phyloP scores from a whole-genome alignment of 257 asterid species.

The Rauvolfia tetraphylla region DNA sequence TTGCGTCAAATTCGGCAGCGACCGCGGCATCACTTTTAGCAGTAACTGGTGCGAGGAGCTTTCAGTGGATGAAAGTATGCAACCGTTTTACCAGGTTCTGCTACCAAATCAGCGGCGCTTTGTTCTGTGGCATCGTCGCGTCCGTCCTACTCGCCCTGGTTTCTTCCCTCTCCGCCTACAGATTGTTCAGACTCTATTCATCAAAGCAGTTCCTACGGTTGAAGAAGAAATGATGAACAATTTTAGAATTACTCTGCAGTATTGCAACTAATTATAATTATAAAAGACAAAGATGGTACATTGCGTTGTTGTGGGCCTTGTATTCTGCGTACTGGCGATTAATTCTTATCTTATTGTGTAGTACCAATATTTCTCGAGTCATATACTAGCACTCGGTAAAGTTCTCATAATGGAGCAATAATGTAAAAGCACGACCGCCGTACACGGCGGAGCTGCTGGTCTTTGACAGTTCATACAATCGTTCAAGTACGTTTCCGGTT shows the following conservation, averaged over 20 bases:
- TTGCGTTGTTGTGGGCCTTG: too few relatives aligned
- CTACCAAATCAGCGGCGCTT: constrained; percentile 53
- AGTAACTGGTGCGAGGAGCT: constrained; percentile 45
- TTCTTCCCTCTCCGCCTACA: constrained; percentile 53
- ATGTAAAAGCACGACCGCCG: too few relatives aligned
- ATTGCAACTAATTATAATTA: background rate
- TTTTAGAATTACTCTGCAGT: background rate
- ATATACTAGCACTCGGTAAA: too few relatives aligned
- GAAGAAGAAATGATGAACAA: constrained; percentile 26
- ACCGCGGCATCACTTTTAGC: constrained; percentile 47
- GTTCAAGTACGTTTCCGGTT: too few relatives aligned
- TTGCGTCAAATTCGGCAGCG: constrained; percentile 52
- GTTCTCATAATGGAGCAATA: too few relatives aligned
- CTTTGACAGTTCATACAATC: too few relatives aligned
- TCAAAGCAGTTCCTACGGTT: constrained; percentile 47
- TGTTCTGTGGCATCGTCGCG: constrained; percentile 43
- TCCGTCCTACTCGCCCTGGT: constrained; percentile 32
- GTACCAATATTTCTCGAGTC: too few relatives aligned
- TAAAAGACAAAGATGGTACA: background rate
- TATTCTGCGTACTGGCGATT: too few relatives aligned
- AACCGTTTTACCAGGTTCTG: constrained; percentile 56
- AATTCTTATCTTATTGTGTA: too few relatives aligned
- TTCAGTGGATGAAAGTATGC: constrained; percentile 77
- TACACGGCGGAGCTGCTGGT: too few relatives aligned
- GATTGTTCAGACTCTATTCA: constrained; percentile 56